Evolutionary conservation across 2,329 filamentous ascomycete genomes (phyloP), one percentile per base, ranked within the genome.

Genomic region (Xylaria sp.): DNA sequence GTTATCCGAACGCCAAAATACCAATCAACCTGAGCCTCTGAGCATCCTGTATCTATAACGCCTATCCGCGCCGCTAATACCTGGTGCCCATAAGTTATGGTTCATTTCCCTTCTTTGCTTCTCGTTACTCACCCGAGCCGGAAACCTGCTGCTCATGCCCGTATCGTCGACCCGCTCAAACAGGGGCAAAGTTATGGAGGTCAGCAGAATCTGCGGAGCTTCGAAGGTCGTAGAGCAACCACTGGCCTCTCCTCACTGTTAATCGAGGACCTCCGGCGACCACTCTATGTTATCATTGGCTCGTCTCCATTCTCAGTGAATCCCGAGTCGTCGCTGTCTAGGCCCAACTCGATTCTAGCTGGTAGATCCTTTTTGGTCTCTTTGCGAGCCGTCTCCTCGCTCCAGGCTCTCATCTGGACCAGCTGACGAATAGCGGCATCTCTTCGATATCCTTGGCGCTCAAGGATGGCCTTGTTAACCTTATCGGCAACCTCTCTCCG

Each of bases 401-500:
- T 88, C 91, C 93, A 99, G 1, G 88, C 86, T 52, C 93, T 84
- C 68, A 96, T 82, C 66, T 88, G 87, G 39, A 96, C 86, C 2
- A 99, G 79, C 60, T 89, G 85, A 51, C 89, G 83, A 60, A 99
- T 90, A 21, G 90, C 89, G 11, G 92, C 89, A 71, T 96, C 91
- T 57, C 88, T 84, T 57, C 86, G 81, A 62, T 86, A 79, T 19
- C 88, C 87, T 68, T 92, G 88, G 46, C 82, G 86, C 51, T 83
- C 79, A 21, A 97, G 76, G 48, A 99, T 91, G 9, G 92, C 91
- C 72, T 92, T 87, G 69, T 99, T 99, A 49, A 99, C 94, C 63
- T 83, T 83, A 57, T 87, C 87, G 4, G 94, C 94, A n/a, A 97
- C 92, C 40, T 88, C 84, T 62, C 87, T 85, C 57, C 94, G 86